These are phyloP conservation scores for Stentor coeruleus DNA, from an alignment of 73 alveolate genomes.

Conservation along the genomic window DNA sequence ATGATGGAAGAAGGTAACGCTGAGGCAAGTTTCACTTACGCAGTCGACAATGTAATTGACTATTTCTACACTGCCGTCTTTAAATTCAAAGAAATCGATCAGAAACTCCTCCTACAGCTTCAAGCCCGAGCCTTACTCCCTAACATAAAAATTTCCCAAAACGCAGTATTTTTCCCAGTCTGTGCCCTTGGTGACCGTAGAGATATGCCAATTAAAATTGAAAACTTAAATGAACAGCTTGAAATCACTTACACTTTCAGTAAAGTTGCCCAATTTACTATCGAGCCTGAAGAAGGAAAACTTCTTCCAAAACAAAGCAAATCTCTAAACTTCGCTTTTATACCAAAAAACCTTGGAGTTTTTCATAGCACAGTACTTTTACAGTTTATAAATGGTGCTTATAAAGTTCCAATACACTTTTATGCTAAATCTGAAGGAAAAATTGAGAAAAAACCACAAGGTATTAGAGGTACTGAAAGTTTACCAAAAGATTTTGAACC, in stretches of 20 bases:
- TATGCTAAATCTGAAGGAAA: slow-evolving; percentile 76
- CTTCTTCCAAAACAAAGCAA: slow-evolving; percentile 84
- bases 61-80: slow-evolving; percentile 67
- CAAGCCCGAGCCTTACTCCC: slow-evolving; percentile 95
- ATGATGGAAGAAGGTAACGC: slow-evolving; percentile 37
- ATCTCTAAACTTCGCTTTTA: slow-evolving; percentile 84
- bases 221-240: slow-evolving; percentile 89
- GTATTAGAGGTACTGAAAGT: slow-evolving; percentile 75
- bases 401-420: slow-evolving; percentile 85
- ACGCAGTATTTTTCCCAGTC: slow-evolving; percentile 80
- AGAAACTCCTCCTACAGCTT: slow-evolving; percentile 85
- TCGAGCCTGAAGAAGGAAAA: slow-evolving; percentile 81
- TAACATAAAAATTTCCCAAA: slow-evolving; percentile 77
- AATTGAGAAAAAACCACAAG: slow-evolving; percentile 44
- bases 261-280: slow-evolving; percentile 88
- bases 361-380: slow-evolving; percentile 68
- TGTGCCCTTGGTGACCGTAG: slow-evolving; percentile 87
- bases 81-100: slow-evolving; percentile 63
- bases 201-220: slow-evolving; percentile 82
- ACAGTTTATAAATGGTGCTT: slow-evolving; percentile 78
- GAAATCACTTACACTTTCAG: slow-evolving; percentile 85
- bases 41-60: slow-evolving; percentile 40
- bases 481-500: slow-evolving; percentile 70
- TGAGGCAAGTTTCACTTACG: slow-evolving; percentile 56
- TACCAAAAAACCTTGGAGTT: slow-evolving; percentile 93